Evolutionary conservation across 495 filamentous ascomycete species (phyloP).

Genomic region (Aspergillus hancockii): DNA sequence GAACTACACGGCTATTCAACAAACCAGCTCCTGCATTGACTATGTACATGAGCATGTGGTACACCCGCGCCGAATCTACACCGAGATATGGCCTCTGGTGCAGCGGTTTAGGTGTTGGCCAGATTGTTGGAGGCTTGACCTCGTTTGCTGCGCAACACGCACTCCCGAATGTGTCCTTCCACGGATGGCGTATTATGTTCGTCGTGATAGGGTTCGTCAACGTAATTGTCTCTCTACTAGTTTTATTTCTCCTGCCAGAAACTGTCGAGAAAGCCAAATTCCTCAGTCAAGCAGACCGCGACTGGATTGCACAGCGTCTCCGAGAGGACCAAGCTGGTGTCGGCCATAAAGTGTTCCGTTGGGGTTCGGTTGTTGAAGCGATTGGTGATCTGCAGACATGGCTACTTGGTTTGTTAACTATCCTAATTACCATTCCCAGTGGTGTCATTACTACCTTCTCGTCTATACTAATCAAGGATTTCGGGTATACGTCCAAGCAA

Average conservation of each 20-base stretch:
- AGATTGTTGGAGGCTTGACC: slow-evolving; percentile 61
- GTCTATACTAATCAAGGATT: slow-evolving; percentile 46
- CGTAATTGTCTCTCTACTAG: slow-evolving; percentile 48
- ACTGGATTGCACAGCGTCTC: slow-evolving; percentile 30
- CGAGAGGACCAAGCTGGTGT: slow-evolving; percentile 56
- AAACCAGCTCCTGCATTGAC: slow-evolving; percentile 50
- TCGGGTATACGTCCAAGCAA: slow-evolving; percentile 42
- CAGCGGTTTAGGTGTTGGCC: slow-evolving; percentile 61
- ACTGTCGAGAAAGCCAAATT: slow-evolving; percentile 54
- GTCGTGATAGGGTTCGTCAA: slow-evolving; percentile 60
- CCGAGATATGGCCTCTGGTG: slow-evolving; percentile 67
- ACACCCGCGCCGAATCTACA: slow-evolving; percentile 62
- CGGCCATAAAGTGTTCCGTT: slow-evolving; percentile 41
- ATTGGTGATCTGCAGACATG: slow-evolving; percentile 42
- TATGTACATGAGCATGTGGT: slow-evolving; percentile 56
- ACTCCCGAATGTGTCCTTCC: slow-evolving; percentile 28
- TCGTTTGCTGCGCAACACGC: slow-evolving; percentile 65
- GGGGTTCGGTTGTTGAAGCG: slow-evolving; percentile 33
- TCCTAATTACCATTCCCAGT: slow-evolving; percentile 51
- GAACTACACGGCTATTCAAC: neutral
- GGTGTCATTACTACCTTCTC: slow-evolving; percentile 54
- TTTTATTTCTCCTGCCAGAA: slow-evolving; percentile 54
- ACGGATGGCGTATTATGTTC: slow-evolving; percentile 66
- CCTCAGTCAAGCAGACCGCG: slow-evolving; percentile 51
- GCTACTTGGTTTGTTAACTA: slow-evolving; percentile 45